Base-by-base conservation (phyloP, 352 stramenopile genomes). In the Phytopythium ostracodes region DNA sequence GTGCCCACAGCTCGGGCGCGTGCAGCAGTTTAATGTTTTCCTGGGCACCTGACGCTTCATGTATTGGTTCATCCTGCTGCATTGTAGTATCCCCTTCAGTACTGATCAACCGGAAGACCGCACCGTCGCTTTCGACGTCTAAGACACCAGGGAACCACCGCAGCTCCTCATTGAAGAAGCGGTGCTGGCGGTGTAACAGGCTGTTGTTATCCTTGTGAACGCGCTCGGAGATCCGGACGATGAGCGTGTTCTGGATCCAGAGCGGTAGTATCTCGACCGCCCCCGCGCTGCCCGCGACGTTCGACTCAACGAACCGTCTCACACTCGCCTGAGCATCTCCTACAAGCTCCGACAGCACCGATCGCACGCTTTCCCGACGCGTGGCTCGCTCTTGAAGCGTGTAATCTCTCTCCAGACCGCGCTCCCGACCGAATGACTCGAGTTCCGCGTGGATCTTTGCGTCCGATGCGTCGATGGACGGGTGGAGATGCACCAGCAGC, bases 201-300 rank as follows among this genome's bases (percentile, higher is more conserved):
- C 8, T 52, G 38, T 9, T 61, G 20, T 31, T 66, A 22, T 24
- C 24, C 22, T 52, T 29, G 1, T 58, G 5, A 36, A 60, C 29
- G n/a, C 31, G 29, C 14, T 57, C 47, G 24, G 42, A 36, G 43
- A 75, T 52, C 18, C 60, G 63, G n/a, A 87, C 59, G 12, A 90
- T 11, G 14, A 91, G 54, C 24, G 71, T 75, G 66, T 91, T 91
- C 55, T 84, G 74, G 56, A 91, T 63, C 81, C 81, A 91, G 1
- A 91, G 67, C 42, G 64, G 60, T 29, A 51, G 54, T 17, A 89
- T 54, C 0, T 59, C 25, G 0, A 61, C 59, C 29, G 49, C 17
- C 6, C 68, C 20, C n/a, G 55, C 15, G 0, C 12, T 54, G 4
- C 50, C 54, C 17, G 47, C 35, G 7, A 63, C 51, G 55, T 70